Conservation (phyloP, 1,284 basidiomycete species). For the Cystobasidium pallidum region DNA sequence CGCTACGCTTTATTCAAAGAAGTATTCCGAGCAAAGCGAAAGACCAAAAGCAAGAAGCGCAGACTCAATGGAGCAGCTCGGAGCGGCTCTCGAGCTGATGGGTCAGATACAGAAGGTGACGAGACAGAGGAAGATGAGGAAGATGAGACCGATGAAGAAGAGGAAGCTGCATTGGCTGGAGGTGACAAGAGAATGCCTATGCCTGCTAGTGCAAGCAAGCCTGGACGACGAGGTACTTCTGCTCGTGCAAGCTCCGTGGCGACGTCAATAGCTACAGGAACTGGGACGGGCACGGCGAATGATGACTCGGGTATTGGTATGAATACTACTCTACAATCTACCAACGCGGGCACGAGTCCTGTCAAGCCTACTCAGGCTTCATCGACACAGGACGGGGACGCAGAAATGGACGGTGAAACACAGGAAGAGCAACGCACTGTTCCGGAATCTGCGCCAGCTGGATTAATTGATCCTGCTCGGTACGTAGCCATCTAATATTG, state of each 20-base stretch:
- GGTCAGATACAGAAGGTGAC: constrained; percentile 56
- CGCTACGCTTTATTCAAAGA: constrained; percentile 98
- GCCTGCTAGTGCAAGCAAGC: constrained; percentile 43
- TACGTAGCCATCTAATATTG: not conserved
- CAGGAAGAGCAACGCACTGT: constrained; percentile 37
- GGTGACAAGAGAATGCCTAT: constrained; percentile 46
- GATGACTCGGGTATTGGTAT: constrained; percentile 45
- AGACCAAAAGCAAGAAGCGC: constrained; percentile 62
- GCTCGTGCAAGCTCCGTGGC: constrained; percentile 38
- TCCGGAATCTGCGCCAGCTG: constrained; percentile 6
- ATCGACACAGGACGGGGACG: constrained; percentile 29
- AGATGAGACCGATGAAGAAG: constrained; percentile 64
- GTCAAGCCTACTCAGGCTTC: constrained; percentile 22
- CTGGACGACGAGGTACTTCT: constrained; percentile 19
- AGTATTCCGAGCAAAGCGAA: constrained; percentile 67
- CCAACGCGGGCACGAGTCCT: not conserved
- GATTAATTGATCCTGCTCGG: constrained; percentile 20
- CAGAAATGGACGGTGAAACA: constrained; percentile 44
- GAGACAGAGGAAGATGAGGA: constrained; percentile 67
- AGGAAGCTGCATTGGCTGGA: constrained; percentile 55
- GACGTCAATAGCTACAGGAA: constrained; percentile 21
- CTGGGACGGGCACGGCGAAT: constrained; percentile 9
- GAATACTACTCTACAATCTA: constrained; percentile 38
- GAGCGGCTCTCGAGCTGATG: constrained; percentile 55
- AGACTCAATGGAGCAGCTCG: constrained; percentile 50